These are phyloP conservation scores for Boletus coccyginus DNA, from an alignment of 768 basidiomycete genomes.

Conservation along the genomic window DNA sequence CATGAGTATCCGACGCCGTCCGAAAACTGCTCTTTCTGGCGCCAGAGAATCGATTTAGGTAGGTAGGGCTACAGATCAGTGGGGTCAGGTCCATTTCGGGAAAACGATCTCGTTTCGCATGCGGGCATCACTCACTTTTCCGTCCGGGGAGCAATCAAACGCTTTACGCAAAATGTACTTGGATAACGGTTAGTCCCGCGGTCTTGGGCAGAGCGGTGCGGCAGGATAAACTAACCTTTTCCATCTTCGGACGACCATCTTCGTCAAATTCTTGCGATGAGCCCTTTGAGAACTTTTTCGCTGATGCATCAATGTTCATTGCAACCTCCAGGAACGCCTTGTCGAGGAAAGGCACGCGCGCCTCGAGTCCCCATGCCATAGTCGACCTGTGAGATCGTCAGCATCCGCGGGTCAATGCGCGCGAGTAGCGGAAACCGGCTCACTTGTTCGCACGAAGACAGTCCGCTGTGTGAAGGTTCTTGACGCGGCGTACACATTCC, in stretches of 20 bases:
- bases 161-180: slow-evolving; percentile 96
- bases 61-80: slow-evolving; percentile 69
- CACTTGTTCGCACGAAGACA: slow-evolving; percentile 98
- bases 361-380: slow-evolving; percentile 99
- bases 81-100: background rate
- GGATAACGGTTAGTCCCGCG: slow-evolving; percentile 9
- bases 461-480: slow-evolving; percentile 96
- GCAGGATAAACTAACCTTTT: slow-evolving; percentile 61
- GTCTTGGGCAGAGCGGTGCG: background rate
- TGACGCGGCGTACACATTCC: slow-evolving; percentile 91
- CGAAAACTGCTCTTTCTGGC: slow-evolving; percentile 99
- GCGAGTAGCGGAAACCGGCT: slow-evolving; percentile 17
- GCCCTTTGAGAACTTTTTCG: slow-evolving; percentile 92
- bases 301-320: slow-evolving; percentile 84
- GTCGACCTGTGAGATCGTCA: slow-evolving; percentile 64
- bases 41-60: slow-evolving; percentile 92
- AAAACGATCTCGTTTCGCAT: background rate
- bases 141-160: slow-evolving; percentile 82
- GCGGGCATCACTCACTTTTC: slow-evolving; percentile 47
- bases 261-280: slow-evolving; percentile 65
- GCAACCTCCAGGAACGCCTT: slow-evolving; percentile 92
- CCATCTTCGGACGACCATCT: slow-evolving; percentile 91
- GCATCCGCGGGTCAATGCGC: background rate
- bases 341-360: slow-evolving; percentile 98
- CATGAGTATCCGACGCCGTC: slow-evolving; percentile 98